Percentiles rank a stretch among this genome's conserved stretches.
Conservation (phyloP, 2,329 filamentous ascomycete genomes). For the Phaeosphaeria sp. region DNA sequence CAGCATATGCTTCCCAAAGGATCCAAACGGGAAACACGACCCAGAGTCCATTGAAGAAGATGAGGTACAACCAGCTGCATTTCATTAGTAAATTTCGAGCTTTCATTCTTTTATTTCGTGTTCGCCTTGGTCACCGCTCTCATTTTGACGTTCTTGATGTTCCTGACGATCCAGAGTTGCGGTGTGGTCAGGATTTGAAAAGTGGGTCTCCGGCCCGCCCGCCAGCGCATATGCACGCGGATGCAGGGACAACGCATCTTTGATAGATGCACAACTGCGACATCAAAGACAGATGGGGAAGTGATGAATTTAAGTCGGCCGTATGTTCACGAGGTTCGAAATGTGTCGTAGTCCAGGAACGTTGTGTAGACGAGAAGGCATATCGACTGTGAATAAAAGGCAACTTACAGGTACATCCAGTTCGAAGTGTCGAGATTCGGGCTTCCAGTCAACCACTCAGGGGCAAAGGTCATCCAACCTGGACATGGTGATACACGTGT, state of each 20-base stretch:
- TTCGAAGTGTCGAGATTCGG: constrained; percentile 65
- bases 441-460: constrained; percentile 68
- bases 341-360: not conserved
- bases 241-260: constrained; percentile 25
- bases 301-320: not conserved
- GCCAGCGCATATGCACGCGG: constrained; percentile 19
- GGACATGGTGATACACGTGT: constrained; percentile 47
- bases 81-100: too few relatives aligned
- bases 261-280: not conserved
- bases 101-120: too few relatives aligned
- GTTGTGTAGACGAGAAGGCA: not conserved
- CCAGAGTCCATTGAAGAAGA: constrained; percentile 71
- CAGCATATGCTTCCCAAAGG: constrained; percentile 58
- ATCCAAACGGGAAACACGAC: constrained; percentile 67
- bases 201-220: constrained; percentile 23
- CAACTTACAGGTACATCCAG: constrained; percentile 63
- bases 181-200: constrained; percentile 11
- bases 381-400: not conserved
- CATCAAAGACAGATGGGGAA: not conserved
- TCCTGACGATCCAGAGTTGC: not conserved
- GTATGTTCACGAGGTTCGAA: not conserved
- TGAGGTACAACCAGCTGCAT: constrained; percentile 64
- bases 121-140: too few relatives aligned
- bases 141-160: not conserved
- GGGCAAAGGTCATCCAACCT: constrained; percentile 70